A percentile compares a stretch with the other conserved stretches of the same genome.
Evolutionary conservation across 2,329 filamentous ascomycete species (phyloP).

Genomic region (Colletotrichum sp.): DNA sequence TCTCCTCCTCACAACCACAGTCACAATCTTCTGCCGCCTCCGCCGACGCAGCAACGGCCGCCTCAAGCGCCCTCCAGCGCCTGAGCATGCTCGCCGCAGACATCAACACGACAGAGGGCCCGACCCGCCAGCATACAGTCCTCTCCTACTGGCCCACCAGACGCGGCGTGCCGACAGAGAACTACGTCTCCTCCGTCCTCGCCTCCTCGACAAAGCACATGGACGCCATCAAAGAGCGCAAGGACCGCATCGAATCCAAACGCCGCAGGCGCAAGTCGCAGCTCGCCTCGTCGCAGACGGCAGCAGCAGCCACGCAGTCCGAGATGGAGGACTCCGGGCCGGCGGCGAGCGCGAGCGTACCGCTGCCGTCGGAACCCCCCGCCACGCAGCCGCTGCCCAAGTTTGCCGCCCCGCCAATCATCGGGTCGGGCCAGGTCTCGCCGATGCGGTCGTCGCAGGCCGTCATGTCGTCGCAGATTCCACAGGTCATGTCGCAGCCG

Average conservation of each 20-base stretch:
- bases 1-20: not conserved
- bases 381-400: constrained; percentile 11
- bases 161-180: constrained; percentile 34
- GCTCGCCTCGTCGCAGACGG: constrained; percentile 1
- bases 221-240: constrained; percentile 35
- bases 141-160: constrained; percentile 44
- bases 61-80: constrained; percentile 15
- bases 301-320: constrained; percentile 5
- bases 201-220: constrained; percentile 38
- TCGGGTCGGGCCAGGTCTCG: constrained; percentile 11
- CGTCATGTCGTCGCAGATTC: constrained; percentile 24
- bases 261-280: constrained; percentile 15
- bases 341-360: not conserved
- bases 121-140: constrained; percentile 24
- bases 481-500: constrained; percentile 48
- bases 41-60: not conserved
- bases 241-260: constrained; percentile 31
- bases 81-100: constrained; percentile 18
- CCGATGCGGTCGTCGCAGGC: constrained; percentile 1
- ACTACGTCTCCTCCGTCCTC: constrained; percentile 43
- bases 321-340: constrained; percentile 10
- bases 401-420: not conserved
- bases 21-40: not conserved
- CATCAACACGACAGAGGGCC: not conserved
- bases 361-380: not conserved